A percentile compares a stretch with the other conserved stretches of the same genome.
Conservation (phyloP, 345 rosid genomes). For the Brassica napus region DNA sequence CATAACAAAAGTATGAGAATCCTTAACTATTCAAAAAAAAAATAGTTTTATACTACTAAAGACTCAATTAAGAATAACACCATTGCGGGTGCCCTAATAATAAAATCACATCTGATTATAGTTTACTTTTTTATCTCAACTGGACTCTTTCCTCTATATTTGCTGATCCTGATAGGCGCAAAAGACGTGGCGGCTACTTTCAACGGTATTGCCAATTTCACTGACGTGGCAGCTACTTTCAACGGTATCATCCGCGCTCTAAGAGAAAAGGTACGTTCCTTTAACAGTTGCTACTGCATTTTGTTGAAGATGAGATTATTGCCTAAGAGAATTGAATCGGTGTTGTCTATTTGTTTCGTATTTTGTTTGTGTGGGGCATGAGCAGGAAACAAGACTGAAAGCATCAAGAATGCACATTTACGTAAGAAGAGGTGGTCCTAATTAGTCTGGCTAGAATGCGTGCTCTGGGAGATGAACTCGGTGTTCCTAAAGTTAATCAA, state of each 20-base stretch:
- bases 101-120: too few species aligned
- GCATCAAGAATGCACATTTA: slow-evolving; percentile 90
- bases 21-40: too few species aligned
- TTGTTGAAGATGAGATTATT: slow-evolving; percentile 10
- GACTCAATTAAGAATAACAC: too few species aligned
- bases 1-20: too few species aligned
- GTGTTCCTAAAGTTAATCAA: slow-evolving; percentile 45
- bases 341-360: neutral
- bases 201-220: too few species aligned
- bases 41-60: too few species aligned
- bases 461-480: slow-evolving; percentile 75
- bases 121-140: too few species aligned
- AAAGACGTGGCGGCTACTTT: too few species aligned
- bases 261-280: slow-evolving; percentile 69
- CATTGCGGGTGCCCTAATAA: too few species aligned
- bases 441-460: slow-evolving; percentile 92
- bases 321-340: neutral
- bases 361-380: neutral
- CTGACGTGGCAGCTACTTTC: too few species aligned
- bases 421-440: slow-evolving; percentile 95
- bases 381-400: slow-evolving; percentile 80
- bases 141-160: too few species aligned
- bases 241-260: slow-evolving; percentile 53
- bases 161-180: too few species aligned
- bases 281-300: neutral